A percentile compares a stretch with the other conserved stretches of the same genome.
phyloP scores from a whole-genome alignment of 441 rosid genomes.

The Rhodomyrtus psidioides region DNA sequence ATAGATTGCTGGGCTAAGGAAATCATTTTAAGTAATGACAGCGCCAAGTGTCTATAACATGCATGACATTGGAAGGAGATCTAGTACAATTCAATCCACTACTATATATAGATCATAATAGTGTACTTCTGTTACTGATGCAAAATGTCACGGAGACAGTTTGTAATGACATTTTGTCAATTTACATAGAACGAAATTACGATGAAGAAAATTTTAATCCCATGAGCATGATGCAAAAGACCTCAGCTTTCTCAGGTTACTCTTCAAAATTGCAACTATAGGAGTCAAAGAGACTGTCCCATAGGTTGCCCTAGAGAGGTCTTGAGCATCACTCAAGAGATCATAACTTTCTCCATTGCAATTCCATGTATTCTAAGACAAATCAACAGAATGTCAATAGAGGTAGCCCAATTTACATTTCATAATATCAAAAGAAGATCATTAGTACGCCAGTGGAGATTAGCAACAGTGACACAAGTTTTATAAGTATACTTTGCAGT shows the following conservation, averaged over 20 bases:
- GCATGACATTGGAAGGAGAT: background rate
- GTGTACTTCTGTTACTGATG: background rate
- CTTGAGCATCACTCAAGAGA: background rate
- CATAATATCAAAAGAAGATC: background rate
- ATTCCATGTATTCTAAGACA: background rate
- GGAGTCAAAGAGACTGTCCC: background rate
- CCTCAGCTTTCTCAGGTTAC: background rate
- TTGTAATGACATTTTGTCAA: background rate
- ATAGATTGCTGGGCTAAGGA: background rate
- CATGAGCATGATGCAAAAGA: background rate
- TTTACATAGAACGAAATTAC: background rate
- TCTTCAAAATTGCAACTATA: background rate
- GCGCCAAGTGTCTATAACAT: background rate
- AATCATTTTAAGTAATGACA: background rate
- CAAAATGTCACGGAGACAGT: background rate
- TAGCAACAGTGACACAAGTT: background rate
- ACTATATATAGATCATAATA: background rate
- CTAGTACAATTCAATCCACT: background rate
- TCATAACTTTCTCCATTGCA: background rate
- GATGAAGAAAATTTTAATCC: background rate
- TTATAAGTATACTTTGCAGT: background rate
- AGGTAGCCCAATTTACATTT: background rate
- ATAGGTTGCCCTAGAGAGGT: background rate
- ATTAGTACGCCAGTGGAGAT: background rate
- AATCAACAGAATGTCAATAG: background rate